phyloP scores from a whole-genome alignment of 169 alveolate genomes.

The Eimeria maxima region DNA sequence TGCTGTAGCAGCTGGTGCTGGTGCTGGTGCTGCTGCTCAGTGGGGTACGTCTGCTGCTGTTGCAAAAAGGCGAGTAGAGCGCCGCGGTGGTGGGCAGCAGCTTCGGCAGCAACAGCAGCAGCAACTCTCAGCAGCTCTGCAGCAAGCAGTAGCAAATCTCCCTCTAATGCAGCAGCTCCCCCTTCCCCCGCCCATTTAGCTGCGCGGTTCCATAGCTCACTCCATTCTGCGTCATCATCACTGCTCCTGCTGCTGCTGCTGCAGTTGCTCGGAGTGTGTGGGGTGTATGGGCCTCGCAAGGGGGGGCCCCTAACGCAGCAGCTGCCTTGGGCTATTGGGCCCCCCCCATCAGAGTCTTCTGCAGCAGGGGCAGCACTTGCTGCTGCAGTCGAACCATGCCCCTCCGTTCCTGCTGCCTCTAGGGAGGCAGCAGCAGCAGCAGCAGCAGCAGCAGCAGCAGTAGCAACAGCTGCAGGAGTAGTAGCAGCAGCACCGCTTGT shows the following conservation, averaged over 20 bases:
- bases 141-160: slow-evolving; percentile 48
- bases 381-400: neutral
- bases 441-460: no score
- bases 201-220: neutral
- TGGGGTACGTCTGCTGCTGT: neutral
- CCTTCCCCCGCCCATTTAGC: slow-evolving; percentile 1
- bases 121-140: slow-evolving; percentile 59
- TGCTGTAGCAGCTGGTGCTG: no score
- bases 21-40: neutral
- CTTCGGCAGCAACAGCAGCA: slow-evolving; percentile 30
- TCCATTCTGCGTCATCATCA: slow-evolving; percentile 13
- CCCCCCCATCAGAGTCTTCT: neutral
- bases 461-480: neutral
- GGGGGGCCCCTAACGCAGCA: neutral
- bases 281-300: neutral
- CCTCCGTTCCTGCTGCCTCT: neutral
- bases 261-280: neutral
- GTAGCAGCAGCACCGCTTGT: neutral
- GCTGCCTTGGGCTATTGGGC: neutral
- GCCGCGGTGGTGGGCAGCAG: neutral
- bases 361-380: slow-evolving; percentile 22
- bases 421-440: neutral
- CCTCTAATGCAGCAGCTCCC: slow-evolving; percentile 23
- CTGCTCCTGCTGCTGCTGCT: slow-evolving; percentile 52
- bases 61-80: neutral